A percentile compares a stretch with the other conserved stretches of the same genome.
Evolutionary conservation across 345 rosid genomes (phyloP).

Genomic region (Brassica rapa): DNA sequence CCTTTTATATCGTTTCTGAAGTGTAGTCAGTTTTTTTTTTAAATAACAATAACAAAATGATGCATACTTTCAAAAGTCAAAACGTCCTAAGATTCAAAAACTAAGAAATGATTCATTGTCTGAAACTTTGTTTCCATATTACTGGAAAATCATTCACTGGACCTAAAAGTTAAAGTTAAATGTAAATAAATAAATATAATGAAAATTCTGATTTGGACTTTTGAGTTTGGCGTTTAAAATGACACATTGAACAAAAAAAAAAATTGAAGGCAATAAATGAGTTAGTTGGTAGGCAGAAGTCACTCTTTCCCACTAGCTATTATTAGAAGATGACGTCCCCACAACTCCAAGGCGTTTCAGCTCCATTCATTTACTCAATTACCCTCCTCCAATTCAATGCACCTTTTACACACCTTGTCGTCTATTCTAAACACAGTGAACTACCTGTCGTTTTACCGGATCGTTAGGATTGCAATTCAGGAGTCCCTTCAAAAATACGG

Average conservation of each 20-base stretch:
- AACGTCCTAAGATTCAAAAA: slow-evolving; percentile 4
- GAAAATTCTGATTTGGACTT: slow-evolving; percentile 9
- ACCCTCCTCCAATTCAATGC: slow-evolving; percentile 1
- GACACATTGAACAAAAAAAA: neutral
- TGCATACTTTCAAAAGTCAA: slow-evolving; percentile 13
- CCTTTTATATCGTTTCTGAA: slow-evolving; percentile 4
- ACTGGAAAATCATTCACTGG: slow-evolving; percentile 23
- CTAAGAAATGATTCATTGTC: slow-evolving; percentile 26
- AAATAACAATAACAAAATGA: slow-evolving; percentile 6
- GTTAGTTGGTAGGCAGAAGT: slow-evolving; percentile 40
- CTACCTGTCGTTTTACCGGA: slow-evolving; percentile 1
- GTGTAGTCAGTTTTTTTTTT: neutral
- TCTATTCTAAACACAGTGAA: neutral
- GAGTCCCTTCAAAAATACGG: neutral
- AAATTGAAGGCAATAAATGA: slow-evolving; percentile 31
- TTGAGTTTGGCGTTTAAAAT: slow-evolving; percentile 7
- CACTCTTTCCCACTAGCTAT: slow-evolving; percentile 38
- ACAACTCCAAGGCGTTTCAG: slow-evolving; percentile 38
- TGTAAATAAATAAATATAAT: neutral
- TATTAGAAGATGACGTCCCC: slow-evolving; percentile 36
- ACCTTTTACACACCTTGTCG: slow-evolving; percentile 19
- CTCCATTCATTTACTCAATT: neutral
- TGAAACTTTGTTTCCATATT: slow-evolving; percentile 17
- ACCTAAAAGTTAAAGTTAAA: neutral
- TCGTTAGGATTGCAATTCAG: neutral